Evolutionary conservation across 1,284 basidiomycete species (phyloP).

Genomic region (Rhizoctonia solani): DNA sequence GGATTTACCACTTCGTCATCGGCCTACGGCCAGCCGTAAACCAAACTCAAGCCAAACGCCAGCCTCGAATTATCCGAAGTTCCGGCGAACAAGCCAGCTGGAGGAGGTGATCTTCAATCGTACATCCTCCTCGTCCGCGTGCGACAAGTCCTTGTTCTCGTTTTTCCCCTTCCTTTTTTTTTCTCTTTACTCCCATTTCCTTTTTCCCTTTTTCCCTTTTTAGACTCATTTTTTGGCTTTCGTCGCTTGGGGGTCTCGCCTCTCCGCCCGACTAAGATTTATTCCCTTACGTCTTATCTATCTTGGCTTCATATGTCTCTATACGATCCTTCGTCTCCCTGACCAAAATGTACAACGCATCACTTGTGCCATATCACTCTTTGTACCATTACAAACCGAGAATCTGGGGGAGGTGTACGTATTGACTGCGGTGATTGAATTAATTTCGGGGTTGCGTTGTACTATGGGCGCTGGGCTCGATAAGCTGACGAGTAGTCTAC

Average conservation of each 20-base stretch:
- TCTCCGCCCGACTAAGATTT: conserved; percentile 30
- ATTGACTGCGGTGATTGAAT: conserved; percentile 27
- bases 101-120: neutral
- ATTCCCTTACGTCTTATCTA: conserved; percentile 23
- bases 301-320: conserved; percentile 1
- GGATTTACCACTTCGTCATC: conserved; percentile 1
- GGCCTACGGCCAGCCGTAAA: neutral
- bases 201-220: neutral
- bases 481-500: neutral
- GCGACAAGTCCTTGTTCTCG: neutral
- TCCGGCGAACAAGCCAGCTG: conserved; percentile 21
- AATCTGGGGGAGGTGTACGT: conserved; percentile 11
- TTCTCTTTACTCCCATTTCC: neutral
- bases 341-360: conserved; percentile 32
- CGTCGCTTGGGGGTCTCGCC: neutral
- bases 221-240: conserved; percentile 12
- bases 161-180: neutral
- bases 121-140: conserved; percentile 10
- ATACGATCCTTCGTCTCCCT: conserved; percentile 13
- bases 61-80: conserved; percentile 24
- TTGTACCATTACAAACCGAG: conserved; percentile 26
- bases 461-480: neutral
- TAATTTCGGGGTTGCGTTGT: conserved; percentile 8
- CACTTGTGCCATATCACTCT: conserved; percentile 25
- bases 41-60: neutral